Base-by-base conservation (phyloP, 371 early-diverging fungal genomes). In the Dinochytrium kinnereticum region DNA sequence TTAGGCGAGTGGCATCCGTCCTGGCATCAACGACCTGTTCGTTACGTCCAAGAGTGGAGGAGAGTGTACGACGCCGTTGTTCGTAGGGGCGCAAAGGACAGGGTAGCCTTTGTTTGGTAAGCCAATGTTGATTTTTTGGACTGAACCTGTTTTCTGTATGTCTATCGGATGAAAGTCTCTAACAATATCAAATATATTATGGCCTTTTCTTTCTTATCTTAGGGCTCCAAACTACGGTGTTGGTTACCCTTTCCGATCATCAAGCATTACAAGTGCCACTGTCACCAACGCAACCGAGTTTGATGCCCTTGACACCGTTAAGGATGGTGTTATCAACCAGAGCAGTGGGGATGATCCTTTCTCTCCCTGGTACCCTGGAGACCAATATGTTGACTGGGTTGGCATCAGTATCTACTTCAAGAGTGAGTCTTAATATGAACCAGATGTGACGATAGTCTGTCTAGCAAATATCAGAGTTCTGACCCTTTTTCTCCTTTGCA, bases 331-430 rank as follows among this genome's bases (percentile, higher is more conserved):
- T 15, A 68, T 74, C n/a, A 36, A 59, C 55, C n/a, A n/a, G n/a
- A n/a, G n/a, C n/a, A 28, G 67, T 19, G 76, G 75, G 64, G 85
- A 76, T 61, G 57, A 82, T 69, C 80, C 83, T 15, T 85, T 82
- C 78, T 49, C 55, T 51, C 26, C 85, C 83, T 1, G 82, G 44
- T 44, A 44, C 44, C 44, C 44, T 44, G 44, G 86, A 38, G 82
- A 81, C 64, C 80, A 80, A 0, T 71, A 74, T 36, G 87, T 86
- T 30, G 87, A 85, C 80, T 86, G 87, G 87, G 78, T 85, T 38
- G 84, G 84, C 15, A 30, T 83, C 24, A 33, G 26, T 51, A 34
- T 68, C 7, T 66, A 66, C 37, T 66, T 5, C 5, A 53, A 53
- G 26, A 5, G 55, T 53, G 26, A n/a, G 55, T 53, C n/a, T n/a